phyloP scores from a whole-genome alignment of 2,329 filamentous ascomycete species.

The Fusarium chlamydosporum region DNA sequence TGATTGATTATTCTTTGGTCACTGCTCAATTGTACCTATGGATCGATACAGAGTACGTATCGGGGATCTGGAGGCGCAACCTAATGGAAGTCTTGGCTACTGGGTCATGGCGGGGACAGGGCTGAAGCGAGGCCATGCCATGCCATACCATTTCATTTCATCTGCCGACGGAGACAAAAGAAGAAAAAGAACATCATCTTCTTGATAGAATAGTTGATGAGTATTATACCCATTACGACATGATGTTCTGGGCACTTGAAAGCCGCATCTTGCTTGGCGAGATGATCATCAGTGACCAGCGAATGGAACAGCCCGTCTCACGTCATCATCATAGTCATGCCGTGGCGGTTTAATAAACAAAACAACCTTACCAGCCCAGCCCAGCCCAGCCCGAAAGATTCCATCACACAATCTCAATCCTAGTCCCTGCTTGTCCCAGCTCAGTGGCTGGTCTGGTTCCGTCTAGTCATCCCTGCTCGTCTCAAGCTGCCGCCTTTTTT shows the following conservation, averaged over 20 bases:
- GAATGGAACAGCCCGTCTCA: conserved; percentile 41
- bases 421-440: conserved; percentile 14
- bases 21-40: neutral
- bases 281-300: conserved; percentile 28
- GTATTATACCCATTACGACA: conserved; percentile 21
- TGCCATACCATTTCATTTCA: neutral
- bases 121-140: conserved; percentile 24
- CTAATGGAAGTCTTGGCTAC: conserved; percentile 5
- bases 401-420: conserved; percentile 22
- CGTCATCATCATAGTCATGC: conserved; percentile 43
- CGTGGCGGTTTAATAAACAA: conserved; percentile 36
- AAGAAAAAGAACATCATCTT: neutral
- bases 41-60: neutral
- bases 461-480: conserved; percentile 1
- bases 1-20: neutral
- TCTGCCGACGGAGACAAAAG: neutral
- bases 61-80: conserved; percentile 9
- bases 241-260: neutral
- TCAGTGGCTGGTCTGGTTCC: neutral
- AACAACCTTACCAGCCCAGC: neutral
- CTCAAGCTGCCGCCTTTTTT: conserved; percentile 11
- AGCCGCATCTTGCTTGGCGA: conserved; percentile 11
- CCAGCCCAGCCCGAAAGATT: conserved; percentile 7
- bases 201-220: neutral
- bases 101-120: conserved; percentile 22